A percentile compares a stretch with the other conserved stretches of the same genome.
Conservation (phyloP, 164 flowering plant genomes). For the Nymphaea colorata region DNA sequence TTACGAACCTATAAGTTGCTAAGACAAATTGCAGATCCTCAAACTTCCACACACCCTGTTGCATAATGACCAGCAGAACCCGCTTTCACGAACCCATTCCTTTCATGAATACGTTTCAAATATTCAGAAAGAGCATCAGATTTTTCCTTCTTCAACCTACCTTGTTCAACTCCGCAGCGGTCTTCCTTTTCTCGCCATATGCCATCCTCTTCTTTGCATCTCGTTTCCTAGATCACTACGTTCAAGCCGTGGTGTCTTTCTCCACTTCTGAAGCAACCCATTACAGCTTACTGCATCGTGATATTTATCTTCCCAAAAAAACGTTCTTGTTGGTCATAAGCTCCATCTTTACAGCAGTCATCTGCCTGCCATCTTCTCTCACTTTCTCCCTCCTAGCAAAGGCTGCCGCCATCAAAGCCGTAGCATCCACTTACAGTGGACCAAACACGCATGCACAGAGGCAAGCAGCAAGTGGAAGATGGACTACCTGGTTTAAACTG, state of each 20-base stretch:
- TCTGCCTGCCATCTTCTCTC: slow-evolving; percentile 25
- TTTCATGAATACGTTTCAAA: slow-evolving; percentile 17
- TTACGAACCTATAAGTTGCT: too few species aligned
- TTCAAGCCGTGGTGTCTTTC: slow-evolving; percentile 14
- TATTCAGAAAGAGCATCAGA: slow-evolving; percentile 24
- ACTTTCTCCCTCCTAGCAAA: slow-evolving; percentile 29
- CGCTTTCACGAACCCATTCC: slow-evolving; percentile 17
- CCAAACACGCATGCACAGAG: not conserved
- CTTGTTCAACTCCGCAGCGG: slow-evolving; percentile 25
- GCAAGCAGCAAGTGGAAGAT: slow-evolving; percentile 19
- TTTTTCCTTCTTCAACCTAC: slow-evolving; percentile 25
- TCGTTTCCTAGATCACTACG: slow-evolving; percentile 20
- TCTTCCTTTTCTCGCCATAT: slow-evolving; percentile 29
- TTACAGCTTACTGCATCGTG: slow-evolving; percentile 11
- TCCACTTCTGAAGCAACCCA: slow-evolving; percentile 5
- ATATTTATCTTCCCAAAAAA: slow-evolving; percentile 6
- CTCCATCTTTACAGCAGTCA: slow-evolving; percentile 17
- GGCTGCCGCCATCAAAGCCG: slow-evolving; percentile 28
- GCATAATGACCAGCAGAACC: slow-evolving; percentile 20
- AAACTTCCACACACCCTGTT: too few species aligned
- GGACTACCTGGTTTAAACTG: slow-evolving; percentile 27
- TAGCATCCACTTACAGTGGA: slow-evolving; percentile 11
- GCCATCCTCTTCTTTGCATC: slow-evolving; percentile 24
- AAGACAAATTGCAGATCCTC: too few species aligned
- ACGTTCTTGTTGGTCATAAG: slow-evolving; percentile 14